A percentile compares a stretch with the other conserved stretches of the same genome.
phyloP scores from a whole-genome alignment of 306 rosid species.

The Cucurbita ficifolia region DNA sequence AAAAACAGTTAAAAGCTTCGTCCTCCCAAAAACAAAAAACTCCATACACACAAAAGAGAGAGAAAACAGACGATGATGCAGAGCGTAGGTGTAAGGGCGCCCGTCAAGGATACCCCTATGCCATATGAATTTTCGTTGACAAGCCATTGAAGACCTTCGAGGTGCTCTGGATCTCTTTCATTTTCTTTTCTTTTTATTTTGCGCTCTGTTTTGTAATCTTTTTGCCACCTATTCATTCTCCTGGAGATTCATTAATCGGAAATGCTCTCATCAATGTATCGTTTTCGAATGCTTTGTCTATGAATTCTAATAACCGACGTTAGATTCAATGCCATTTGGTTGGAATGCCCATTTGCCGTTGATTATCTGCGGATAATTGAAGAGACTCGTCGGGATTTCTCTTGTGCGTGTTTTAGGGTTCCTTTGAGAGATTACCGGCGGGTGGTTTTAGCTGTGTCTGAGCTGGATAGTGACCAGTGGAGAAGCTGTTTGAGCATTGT shows the following conservation, averaged over 20 bases:
- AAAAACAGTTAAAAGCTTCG: background rate
- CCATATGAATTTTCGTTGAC: constrained; percentile 7
- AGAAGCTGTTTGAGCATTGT: constrained; percentile 10
- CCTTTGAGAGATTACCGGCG: constrained; percentile 5
- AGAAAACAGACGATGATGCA: background rate
- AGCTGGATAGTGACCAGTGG: constrained; percentile 27
- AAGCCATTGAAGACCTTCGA: constrained; percentile 24
- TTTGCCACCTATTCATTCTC: constrained; percentile 11
- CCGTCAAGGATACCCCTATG: constrained; percentile 18
- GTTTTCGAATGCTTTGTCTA: constrained; percentile 17
- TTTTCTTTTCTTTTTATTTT: background rate
- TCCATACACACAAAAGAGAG: background rate
- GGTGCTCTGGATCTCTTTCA: background rate
- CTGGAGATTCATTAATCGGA: constrained; percentile 5
- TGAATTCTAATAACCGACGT: constrained; percentile 5
- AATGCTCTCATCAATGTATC: constrained; percentile 13
- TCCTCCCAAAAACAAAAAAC: background rate
- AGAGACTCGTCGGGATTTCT: constrained; percentile 12
- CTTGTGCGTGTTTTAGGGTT: constrained; percentile 33
- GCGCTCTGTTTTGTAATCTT: constrained; percentile 8
- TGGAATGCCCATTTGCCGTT: background rate
- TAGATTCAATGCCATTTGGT: constrained; percentile 1
- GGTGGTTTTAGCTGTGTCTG: constrained; percentile 19
- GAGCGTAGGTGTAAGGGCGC: constrained; percentile 24
- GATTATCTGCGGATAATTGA: background rate